Evolutionary conservation across 495 filamentous ascomycete species (phyloP), one percentile per base, ranked within the genome.

Genomic region (Aspergillus cristatus): DNA sequence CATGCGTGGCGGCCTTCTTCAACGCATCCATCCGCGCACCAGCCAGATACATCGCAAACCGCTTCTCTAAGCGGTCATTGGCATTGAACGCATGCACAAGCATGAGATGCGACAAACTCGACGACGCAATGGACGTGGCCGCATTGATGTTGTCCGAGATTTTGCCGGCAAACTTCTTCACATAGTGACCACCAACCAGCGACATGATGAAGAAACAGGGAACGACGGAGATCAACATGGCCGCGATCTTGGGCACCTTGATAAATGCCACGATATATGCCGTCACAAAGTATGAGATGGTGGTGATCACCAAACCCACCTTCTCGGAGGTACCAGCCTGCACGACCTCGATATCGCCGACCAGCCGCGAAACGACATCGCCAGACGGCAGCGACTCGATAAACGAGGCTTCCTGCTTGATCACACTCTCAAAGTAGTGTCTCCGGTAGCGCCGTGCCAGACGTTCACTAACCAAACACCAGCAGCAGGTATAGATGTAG

Each of bases 151-250:
- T 57, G 29, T 75, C 60, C 1, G 70, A 54, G 35, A 72, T 69
- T 0, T 53, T 49, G 1, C 57, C 63, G 1, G 71, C 67, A 48
- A 71, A 81, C 43, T 75, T 77, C 30, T 70, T 65, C 20, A 81
- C 64, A 44, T 68, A 76, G 35, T 70, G 57, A 6, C 76, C 73
- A 3, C 78, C 77, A 14, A 70, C 67, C 26, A 75, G 55, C 0
- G 70, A 62, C 75, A 82, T 81, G 24, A 77, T 14, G 17, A 83
- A 62, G 42, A 76, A 82, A n/a, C 72, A 77, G 0, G 79, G 79
- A 13, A 82, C 56, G n/a, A 82, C 52, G 1, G 74, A 76, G 8
- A 82, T 56, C 18, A 67, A 33, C 48, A 61, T 60, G 0, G 54
- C 63, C 3, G 60, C 60, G 18, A 67, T 51, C 22, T 47, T 38